Base-by-base conservation (phyloP, 164 flowering plant genomes). In the Buxus sempervirens region DNA sequence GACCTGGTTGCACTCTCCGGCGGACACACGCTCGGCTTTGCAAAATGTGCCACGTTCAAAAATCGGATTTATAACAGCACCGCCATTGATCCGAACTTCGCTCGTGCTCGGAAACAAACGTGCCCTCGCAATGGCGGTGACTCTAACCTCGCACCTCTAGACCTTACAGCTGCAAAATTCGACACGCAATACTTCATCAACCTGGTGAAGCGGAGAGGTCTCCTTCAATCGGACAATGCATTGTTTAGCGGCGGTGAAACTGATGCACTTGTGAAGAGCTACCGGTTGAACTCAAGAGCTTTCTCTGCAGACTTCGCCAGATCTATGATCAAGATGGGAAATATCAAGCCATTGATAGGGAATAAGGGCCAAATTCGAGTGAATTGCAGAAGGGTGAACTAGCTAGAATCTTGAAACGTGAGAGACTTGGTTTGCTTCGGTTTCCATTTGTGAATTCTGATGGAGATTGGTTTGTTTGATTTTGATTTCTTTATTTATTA, bases 1-100 rank as follows among this genome's bases (percentile, higher is more conserved):
- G 79, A 82, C 56, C 24, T 84, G 67, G 83, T 82, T 6, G 78
- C 78, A 14, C 82, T 81, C 49, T 64, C 42, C 64, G 76, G 72
- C 5, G 51, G 68, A 14, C 76, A 73, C 49, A 68, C 76, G 24
- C 68, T 73, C 28, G 76, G 76, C 9, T 65, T 61, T 16, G 76
- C 76, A n/a, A 58, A 68, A 27, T 73, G 76, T 59, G 26, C 53
- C 0, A 54, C 63, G 5, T 73, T 73, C 38, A 58, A 72, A 12
- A 3, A 9, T 21, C 59, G 69, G 9, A 32, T 64, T 20, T 63
- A 73, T 61, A 73, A 73, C 58, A 72, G 68, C 14, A 64, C 24
- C 60, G 49, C 49, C 61, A 73, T 73, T 4, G 54, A 56, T 36
- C 21, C 68, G 26, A 26, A 67, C 32, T 73, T 73, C 48, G 76